These are phyloP conservation scores for Pilatotrama ljubarskyi DNA, from an alignment of 768 basidiomycete genomes.

Conservation along the genomic window DNA sequence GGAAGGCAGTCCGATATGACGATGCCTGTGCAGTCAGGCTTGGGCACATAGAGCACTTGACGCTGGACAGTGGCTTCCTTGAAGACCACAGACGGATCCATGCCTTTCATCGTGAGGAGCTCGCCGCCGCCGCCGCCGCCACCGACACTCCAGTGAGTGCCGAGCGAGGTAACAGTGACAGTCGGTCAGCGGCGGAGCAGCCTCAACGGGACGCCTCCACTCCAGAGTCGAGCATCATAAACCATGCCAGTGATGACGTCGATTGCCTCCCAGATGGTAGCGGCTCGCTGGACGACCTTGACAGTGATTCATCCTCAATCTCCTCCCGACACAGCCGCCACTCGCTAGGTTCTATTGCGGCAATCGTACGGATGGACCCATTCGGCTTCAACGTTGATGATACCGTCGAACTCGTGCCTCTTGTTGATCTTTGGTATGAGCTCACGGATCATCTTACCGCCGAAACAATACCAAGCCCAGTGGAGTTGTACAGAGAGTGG, in stretches of 20 bases:
- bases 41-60: neutral
- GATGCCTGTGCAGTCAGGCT: neutral
- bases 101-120: neutral
- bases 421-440: slow-evolving; percentile 11
- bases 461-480: slow-evolving; percentile 1
- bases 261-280: neutral
- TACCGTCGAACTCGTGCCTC: neutral
- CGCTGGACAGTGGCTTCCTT: neutral
- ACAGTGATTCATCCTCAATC: neutral
- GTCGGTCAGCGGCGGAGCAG: neutral
- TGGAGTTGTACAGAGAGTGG: neutral
- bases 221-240: neutral
- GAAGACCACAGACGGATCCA: neutral
- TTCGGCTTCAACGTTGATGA: neutral
- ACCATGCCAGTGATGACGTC: neutral
- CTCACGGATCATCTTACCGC: slow-evolving; percentile 1
- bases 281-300: neutral
- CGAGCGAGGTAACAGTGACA: neutral
- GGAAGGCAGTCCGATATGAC: neutral
- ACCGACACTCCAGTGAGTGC: no score
- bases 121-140: no score
- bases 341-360: neutral
- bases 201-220: neutral
- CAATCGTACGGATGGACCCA: neutral
- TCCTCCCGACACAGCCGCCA: neutral